Evolutionary conservation across 805 yeast species (phyloP), one percentile per base, ranked within the genome.

Genomic region (Vanderwaltozyma yarrowii): DNA sequence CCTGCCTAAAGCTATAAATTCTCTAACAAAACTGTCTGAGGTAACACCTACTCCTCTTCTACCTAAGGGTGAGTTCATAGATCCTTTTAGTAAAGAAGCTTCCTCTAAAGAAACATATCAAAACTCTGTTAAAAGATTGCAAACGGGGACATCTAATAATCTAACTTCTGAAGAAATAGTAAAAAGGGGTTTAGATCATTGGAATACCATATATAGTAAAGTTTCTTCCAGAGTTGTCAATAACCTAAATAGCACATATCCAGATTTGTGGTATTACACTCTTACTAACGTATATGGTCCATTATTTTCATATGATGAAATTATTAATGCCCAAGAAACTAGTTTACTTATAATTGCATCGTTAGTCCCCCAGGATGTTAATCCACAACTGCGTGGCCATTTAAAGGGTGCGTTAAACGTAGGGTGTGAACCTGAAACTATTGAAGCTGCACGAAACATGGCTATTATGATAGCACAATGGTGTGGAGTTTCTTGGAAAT

Each of bases 321-420:
- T 85, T 1, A 60, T 88, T 21, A 52, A 67, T 4, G 76, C 81
- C 1, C 68, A 66, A 45, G 94, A 86, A 45, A 80, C 95, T 1
- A 77, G 89, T 24, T 54, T 85, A 41, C 78, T 85, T 24, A 75
- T 88, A 2, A 73, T 88, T 14, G 78, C 94, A 0, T 71, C 89
- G 43, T 67, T 88, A 46, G 77, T 88, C 10, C 96, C 96, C 1
- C 95, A 85, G 54, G 94, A 88, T 58, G 96, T 88, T 10, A 85
- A 83, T 47, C 95, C 95, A 0, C 96, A 88, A 51, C 67, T 88
- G 46, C 83, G 85, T 60, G 96, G 96, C 0, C 96, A 88, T 55
- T 67, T 88, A 43, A 74, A 71, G 56, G 96, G 96, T 0, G 96
- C 95, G 0, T 44, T 78, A 35, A 86, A 85, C 51, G 72, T 76